These are phyloP conservation scores for Trichophaea hybrida DNA, from an alignment of 2,329 filamentous ascomycete species.

Conservation along the genomic window DNA sequence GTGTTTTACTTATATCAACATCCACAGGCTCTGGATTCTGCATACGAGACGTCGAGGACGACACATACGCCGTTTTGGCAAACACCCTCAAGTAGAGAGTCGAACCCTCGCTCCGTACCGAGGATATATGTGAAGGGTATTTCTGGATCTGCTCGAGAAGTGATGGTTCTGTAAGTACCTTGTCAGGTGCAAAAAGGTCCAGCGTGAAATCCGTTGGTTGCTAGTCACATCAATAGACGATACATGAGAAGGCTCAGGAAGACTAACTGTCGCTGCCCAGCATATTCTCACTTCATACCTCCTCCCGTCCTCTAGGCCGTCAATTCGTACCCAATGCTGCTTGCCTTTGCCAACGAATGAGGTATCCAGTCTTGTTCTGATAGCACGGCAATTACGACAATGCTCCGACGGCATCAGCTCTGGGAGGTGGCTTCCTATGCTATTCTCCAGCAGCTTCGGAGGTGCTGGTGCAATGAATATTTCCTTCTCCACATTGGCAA, in stretches of 20 bases:
- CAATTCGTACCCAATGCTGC: slow-evolving; percentile 66
- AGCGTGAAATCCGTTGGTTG: slow-evolving; percentile 18
- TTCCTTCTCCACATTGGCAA: slow-evolving; percentile 77
- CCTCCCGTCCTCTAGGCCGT: slow-evolving; percentile 51
- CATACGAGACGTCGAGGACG: slow-evolving; percentile 62
- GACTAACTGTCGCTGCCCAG: slow-evolving; percentile 78
- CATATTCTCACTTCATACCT: slow-evolving; percentile 86
- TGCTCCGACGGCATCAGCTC: slow-evolving; percentile 40
- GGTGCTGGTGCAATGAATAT: slow-evolving; percentile 62
- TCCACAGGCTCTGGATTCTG: slow-evolving; percentile 53
- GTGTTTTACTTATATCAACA: slow-evolving; percentile 48
- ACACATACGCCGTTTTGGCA: slow-evolving; percentile 74
- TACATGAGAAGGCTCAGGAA: neutral
- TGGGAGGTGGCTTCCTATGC: slow-evolving; percentile 10
- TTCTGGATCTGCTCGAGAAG: neutral
- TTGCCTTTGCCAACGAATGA: slow-evolving; percentile 48
- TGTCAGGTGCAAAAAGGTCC: slow-evolving; percentile 15
- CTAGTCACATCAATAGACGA: slow-evolving; percentile 7
- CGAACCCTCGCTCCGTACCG: slow-evolving; percentile 31
- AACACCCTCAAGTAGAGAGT: slow-evolving; percentile 58
- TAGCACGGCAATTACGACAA: slow-evolving; percentile 35
- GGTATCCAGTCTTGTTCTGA: slow-evolving; percentile 41
- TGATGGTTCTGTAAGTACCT: neutral
- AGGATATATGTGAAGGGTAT: neutral
- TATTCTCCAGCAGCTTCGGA: slow-evolving; percentile 7